A percentile compares a stretch with the other conserved stretches of the same genome.
phyloP scores from a whole-genome alignment of 805 yeast genomes.

The Lachancea kluyveri region DNA sequence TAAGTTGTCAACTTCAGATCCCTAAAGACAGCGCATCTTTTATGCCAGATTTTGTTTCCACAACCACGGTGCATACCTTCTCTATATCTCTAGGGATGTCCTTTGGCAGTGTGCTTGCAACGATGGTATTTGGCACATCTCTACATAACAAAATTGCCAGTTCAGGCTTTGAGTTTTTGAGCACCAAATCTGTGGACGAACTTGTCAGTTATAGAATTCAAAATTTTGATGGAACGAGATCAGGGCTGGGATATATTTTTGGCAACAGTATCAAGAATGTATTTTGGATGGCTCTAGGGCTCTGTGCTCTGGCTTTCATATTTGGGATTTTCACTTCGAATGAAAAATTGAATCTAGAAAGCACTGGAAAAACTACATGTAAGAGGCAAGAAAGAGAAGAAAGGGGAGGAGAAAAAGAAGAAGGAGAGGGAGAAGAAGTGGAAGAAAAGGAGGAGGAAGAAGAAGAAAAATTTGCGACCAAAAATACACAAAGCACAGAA shows the following conservation, averaged over 20 bases:
- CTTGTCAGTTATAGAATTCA: slow-evolving; percentile 15
- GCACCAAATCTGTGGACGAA: slow-evolving; percentile 8
- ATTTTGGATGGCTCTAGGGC: slow-evolving; percentile 19
- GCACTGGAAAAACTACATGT: too few relatives aligned
- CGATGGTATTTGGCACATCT: slow-evolving; percentile 13
- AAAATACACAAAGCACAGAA: too few relatives aligned
- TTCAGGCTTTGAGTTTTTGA: not conserved
- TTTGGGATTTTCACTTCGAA: slow-evolving; percentile 16
- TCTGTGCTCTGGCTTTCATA: slow-evolving; percentile 13
- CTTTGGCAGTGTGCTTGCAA: slow-evolving; percentile 20
- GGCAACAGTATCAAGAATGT: slow-evolving; percentile 10
- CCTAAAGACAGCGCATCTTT: slow-evolving; percentile 14
- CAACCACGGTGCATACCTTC: slow-evolving; percentile 20
- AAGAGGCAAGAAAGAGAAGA: too few relatives aligned
- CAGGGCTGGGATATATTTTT: slow-evolving; percentile 8
- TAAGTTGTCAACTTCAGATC: slow-evolving; percentile 26
- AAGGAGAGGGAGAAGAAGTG: too few relatives aligned
- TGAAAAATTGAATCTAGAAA: slow-evolving; percentile 6
- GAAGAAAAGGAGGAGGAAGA: too few relatives aligned
- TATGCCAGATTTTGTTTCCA: slow-evolving; percentile 16
- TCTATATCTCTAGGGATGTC: slow-evolving; percentile 20
- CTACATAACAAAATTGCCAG: slow-evolving; percentile 1
- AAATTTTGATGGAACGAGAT: slow-evolving; percentile 15
- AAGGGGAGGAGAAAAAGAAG: too few relatives aligned
- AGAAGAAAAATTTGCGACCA: too few relatives aligned